Evolutionary conservation across 2,329 filamentous ascomycete genomes (phyloP), one percentile per base, ranked within the genome.

Genomic region (Monascus ruber): DNA sequence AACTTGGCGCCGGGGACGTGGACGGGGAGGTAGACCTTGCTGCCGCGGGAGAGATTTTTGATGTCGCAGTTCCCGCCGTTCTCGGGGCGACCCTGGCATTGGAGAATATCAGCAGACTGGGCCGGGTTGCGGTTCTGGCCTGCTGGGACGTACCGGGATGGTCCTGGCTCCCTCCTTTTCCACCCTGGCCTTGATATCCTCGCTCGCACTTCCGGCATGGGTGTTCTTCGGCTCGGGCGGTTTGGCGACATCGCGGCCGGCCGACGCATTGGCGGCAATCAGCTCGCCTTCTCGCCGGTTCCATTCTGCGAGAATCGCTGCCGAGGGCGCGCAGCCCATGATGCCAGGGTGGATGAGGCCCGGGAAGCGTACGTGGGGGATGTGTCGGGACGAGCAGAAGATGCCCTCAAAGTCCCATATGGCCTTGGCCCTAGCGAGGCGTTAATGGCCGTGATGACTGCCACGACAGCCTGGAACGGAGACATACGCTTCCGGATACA

Each of bases 31-130:
- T 87, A 94, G 0, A 93, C 83, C 55, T 88, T 89, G 42, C 74
- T 81, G 2, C 85, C 85, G 5, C 85, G 70, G 1, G 76, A 82
- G 26, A 93, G 69, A 52, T 91, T 91, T 67, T 93, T 93, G 61
- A 93, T 91, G 49, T 94, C 86, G 56, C 85, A 91, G 53, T 94
- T 94, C 0, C 87, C 88, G 9, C 88, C 88, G 50, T 93, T 83
- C 53, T 93, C 86, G 0, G 86, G 85, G 0, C 86, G 70, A 2
- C 87, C 76, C 37, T 64, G 24, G 4, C 17, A 8, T 5, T 33
- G 10, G 26, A 17, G 17, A 17, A 17, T 17, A 17, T 17, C 17
- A 17, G 17, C 17, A 17, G 17, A 17, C 17, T 26, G 31, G 17
- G 28, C n/a, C 28, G 28, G 33, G 31, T 32, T n/a, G 27, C 5